phyloP scores from a whole-genome alignment of 352 stramenopile species.

The Phytophthora europaea region DNA sequence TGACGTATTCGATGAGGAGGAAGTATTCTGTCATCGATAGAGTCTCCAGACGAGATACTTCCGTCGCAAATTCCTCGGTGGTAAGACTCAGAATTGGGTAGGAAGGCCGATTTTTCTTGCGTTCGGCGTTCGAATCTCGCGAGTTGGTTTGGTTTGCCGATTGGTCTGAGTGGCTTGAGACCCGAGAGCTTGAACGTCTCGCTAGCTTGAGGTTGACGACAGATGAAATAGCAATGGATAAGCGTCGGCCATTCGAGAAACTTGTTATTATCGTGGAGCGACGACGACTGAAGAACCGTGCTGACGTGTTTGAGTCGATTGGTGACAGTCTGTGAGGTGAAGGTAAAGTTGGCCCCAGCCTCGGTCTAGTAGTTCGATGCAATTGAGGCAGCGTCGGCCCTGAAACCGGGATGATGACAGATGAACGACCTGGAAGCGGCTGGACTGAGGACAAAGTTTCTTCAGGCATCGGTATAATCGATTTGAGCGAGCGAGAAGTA shows the following conservation, averaged over 20 bases:
- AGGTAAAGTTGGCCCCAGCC: neutral
- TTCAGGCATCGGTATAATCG: neutral
- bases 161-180: neutral
- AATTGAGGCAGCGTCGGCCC: neutral
- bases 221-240: neutral
- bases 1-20: constrained; percentile 40
- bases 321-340: neutral
- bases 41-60: constrained; percentile 12
- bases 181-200: constrained; percentile 7
- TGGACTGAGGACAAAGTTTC: neutral
- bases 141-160: neutral
- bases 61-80: neutral
- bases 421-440: neutral
- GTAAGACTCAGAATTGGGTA: neutral
- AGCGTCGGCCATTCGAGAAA: neutral
- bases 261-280: neutral
- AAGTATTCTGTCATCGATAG: constrained; percentile 36
- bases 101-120: neutral
- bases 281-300: neutral
- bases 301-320: neutral
- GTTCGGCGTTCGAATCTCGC: neutral
- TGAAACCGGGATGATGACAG: neutral
- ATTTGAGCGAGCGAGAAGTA: neutral
- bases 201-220: constrained; percentile 1
- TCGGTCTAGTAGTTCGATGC: neutral